These are phyloP conservation scores for Lentinula sp. DNA, from an alignment of 768 basidiomycete species.

Conservation along the genomic window DNA sequence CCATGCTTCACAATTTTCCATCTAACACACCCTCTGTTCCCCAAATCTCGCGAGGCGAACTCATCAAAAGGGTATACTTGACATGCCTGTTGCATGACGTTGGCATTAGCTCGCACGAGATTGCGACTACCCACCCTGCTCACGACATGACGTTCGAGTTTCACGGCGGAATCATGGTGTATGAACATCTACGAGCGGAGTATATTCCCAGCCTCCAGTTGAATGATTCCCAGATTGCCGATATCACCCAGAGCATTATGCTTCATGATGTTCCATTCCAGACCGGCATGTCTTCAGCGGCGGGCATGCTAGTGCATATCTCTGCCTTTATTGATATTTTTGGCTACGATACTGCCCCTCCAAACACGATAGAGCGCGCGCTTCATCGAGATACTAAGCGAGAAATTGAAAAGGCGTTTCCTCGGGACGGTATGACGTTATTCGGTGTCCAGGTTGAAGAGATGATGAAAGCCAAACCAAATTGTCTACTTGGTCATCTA, in stretches of 20 bases:
- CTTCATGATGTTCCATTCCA: constrained; percentile 12
- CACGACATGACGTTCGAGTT: constrained; percentile 13
- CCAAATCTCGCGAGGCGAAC: background rate
- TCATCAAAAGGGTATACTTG: constrained; percentile 9
- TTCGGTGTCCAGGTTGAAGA: background rate
- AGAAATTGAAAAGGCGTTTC: constrained; percentile 15
- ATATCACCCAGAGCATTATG: constrained; percentile 16
- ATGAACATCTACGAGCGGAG: constrained; percentile 9
- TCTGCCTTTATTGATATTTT: constrained; percentile 12
- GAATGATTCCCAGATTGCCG: constrained; percentile 6
- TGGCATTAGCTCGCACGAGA: constrained; percentile 5
- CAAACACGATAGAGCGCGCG: constrained; percentile 8
- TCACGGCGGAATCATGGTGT: constrained; percentile 12
- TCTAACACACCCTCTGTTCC: background rate
- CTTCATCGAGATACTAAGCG: constrained; percentile 11
- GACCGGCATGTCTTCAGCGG: constrained; percentile 12
- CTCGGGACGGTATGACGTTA: constrained; percentile 4
- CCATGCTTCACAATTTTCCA: background rate
- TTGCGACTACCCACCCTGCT: constrained; percentile 7
- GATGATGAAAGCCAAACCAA: background rate
- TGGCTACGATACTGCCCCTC: constrained; percentile 10
- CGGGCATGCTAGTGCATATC: constrained; percentile 10
- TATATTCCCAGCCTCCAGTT: constrained; percentile 4
- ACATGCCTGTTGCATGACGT: constrained; percentile 12
- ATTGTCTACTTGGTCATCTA: background rate